Percentiles rank a stretch among this genome's conserved stretches.
phyloP scores from a whole-genome alignment of 352 stramenopile genomes.

The Phytophthora syringae region DNA sequence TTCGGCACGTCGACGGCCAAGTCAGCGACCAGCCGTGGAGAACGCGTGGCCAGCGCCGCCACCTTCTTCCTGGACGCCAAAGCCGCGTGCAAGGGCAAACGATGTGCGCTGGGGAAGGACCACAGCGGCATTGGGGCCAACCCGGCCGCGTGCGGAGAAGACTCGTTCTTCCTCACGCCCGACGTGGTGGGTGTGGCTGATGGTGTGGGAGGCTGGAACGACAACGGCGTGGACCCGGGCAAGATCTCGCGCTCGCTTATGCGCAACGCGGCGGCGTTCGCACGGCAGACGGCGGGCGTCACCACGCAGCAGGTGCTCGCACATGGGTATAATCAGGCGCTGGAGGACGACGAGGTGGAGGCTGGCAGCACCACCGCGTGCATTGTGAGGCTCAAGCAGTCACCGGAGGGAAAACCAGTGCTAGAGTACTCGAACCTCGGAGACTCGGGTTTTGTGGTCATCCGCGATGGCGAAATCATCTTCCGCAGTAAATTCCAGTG shows the following conservation, averaged over 20 bases:
- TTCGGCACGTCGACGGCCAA: constrained; percentile 31
- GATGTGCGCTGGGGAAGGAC: constrained; percentile 58
- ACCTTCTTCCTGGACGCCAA: constrained; percentile 79
- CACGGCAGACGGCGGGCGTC: constrained; percentile 37
- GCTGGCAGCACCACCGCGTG: constrained; percentile 80
- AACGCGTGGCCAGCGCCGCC: constrained; percentile 36
- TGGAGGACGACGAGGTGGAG: constrained; percentile 74
- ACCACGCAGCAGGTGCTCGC: constrained; percentile 64
- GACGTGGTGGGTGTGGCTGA: constrained; percentile 75
- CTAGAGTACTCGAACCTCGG: constrained; percentile 85
- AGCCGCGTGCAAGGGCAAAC: constrained; percentile 75
- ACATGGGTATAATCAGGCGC: constrained; percentile 63
- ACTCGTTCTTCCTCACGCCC: constrained; percentile 78
- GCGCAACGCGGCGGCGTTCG: constrained; percentile 65
- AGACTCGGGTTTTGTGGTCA: constrained; percentile 80
- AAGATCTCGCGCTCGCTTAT: constrained; percentile 82
- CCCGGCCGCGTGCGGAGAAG: constrained; percentile 66
- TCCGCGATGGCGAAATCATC: constrained; percentile 62
- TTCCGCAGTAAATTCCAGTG: constrained; percentile 85
- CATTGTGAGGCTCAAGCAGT: constrained; percentile 71
- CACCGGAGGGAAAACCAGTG: constrained; percentile 46
- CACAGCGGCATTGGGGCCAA: constrained; percentile 52
- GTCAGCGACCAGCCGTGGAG: constrained; percentile 8
- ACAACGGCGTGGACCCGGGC: constrained; percentile 80
- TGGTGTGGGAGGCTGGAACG: constrained; percentile 82